These are phyloP conservation scores for Helichrysum umbraculigerum DNA, from an alignment of 129 eudicot genomes.

Conservation along the genomic window DNA sequence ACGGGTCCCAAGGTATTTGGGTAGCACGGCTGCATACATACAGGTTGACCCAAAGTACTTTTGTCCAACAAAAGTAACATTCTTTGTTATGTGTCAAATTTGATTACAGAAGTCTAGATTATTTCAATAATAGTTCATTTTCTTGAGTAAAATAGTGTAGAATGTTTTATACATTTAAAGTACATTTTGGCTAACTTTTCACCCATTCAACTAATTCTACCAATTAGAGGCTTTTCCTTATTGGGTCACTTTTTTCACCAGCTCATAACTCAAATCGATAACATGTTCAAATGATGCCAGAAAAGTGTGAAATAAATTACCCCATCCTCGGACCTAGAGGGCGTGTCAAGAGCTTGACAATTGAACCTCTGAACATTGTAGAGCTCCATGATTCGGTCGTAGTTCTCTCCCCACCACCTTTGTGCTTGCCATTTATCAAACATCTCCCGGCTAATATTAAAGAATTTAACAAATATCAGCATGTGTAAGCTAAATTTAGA, in stretches of 20 bases:
- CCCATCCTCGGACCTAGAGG: conserved; percentile 78
- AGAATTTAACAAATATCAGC: conserved; percentile 7
- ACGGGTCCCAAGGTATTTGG: not conserved
- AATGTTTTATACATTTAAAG: not conserved
- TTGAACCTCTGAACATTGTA: conserved; percentile 86
- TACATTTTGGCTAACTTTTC: not conserved
- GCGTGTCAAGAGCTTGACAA: conserved; percentile 78
- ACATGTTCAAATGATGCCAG: not conserved
- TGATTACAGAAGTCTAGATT: not conserved
- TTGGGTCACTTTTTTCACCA: not conserved
- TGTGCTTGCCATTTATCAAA: conserved; percentile 95
- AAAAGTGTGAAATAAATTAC: conserved; percentile 34
- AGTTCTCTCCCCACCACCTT: conserved; percentile 95
- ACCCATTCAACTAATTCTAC: not conserved
- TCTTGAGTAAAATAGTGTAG: not conserved
- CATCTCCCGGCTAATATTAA: conserved; percentile 70
- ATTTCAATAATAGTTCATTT: not conserved
- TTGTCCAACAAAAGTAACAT: not conserved
- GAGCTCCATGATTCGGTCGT: conserved; percentile 83
- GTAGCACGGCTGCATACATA: not conserved
- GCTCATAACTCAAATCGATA: not conserved
- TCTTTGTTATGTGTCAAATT: not conserved
- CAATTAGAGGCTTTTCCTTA: not conserved
- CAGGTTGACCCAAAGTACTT: not conserved
- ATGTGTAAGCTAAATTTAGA: not conserved